These are phyloP conservation scores for Penicillium canescens DNA, from an alignment of 495 filamentous ascomycete species.

Conservation along the genomic window DNA sequence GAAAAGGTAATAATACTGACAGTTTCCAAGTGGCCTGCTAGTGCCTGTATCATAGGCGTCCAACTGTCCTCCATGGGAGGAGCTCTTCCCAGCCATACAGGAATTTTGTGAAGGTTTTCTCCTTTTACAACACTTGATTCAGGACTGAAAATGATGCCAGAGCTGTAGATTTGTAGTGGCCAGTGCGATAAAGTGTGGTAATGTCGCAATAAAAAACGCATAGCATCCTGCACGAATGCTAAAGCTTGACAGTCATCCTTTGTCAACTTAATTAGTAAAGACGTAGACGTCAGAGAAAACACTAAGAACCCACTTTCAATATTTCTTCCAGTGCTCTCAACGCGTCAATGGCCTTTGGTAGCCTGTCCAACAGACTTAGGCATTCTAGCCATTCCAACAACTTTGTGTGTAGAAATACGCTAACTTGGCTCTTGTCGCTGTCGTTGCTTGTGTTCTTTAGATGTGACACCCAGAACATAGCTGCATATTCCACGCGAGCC, in stretches of 20 bases:
- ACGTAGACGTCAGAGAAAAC: too few species aligned
- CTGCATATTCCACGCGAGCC: conserved; percentile 14
- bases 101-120: conserved; percentile 11
- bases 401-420: conserved; percentile 16
- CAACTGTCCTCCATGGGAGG: neutral
- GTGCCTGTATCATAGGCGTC: neutral
- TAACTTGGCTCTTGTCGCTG: conserved; percentile 1
- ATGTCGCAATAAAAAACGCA: conserved; percentile 22
- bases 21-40: conserved; percentile 6
- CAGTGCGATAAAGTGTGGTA: conserved; percentile 15
- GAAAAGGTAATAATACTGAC: too few species aligned
- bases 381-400: conserved; percentile 30
- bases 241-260: too few species aligned
- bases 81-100: neutral
- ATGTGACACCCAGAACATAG: conserved; percentile 24
- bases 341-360: conserved; percentile 10
- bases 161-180: conserved; percentile 22
- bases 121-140: conserved; percentile 13
- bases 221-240: conserved; percentile 20
- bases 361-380: conserved; percentile 22
- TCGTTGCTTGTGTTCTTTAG: neutral
- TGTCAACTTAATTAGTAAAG: too few species aligned
- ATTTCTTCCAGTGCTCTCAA: too few species aligned
- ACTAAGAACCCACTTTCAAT: too few species aligned
- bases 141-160: conserved; percentile 16